These are phyloP conservation scores for Emmonsiellopsis sp. DNA, from an alignment of 2,329 filamentous ascomycete genomes.

Conservation along the genomic window DNA sequence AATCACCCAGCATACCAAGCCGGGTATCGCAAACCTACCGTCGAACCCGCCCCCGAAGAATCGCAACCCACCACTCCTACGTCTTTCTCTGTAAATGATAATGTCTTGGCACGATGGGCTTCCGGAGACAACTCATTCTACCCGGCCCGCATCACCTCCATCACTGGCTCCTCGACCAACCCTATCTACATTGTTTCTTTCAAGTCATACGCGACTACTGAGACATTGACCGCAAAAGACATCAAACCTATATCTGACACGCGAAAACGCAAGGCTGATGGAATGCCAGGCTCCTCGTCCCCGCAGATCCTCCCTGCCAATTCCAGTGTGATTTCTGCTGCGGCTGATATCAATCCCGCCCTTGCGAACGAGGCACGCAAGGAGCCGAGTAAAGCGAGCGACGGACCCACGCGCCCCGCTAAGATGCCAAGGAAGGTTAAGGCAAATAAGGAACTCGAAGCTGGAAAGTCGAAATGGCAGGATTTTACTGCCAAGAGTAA, in stretches of 20 bases:
- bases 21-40: conserved; percentile 41
- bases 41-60: conserved; percentile 36
- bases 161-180: conserved; percentile 82
- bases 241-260: conserved; percentile 66
- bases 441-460: conserved; percentile 85
- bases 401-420: conserved; percentile 49
- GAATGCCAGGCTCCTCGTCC: conserved; percentile 39
- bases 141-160: conserved; percentile 82
- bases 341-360: conserved; percentile 57
- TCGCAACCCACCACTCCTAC: conserved; percentile 46
- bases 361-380: conserved; percentile 56
- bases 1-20: conserved; percentile 70
- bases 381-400: conserved; percentile 54
- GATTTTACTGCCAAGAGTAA: conserved; percentile 73
- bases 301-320: conserved; percentile 33
- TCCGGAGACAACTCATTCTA: conserved; percentile 87
- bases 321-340: conserved; percentile 55
- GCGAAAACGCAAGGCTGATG: conserved; percentile 80
- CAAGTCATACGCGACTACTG: conserved; percentile 73
- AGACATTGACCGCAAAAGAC: conserved; percentile 73
- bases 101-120: conserved; percentile 80
- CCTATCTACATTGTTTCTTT: conserved; percentile 94
- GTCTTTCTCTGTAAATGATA: conserved; percentile 79
- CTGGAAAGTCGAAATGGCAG: conserved; percentile 88
- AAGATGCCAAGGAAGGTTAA: conserved; percentile 73